A percentile compares a stretch with the other conserved stretches of the same genome.
Evolutionary conservation across 768 basidiomycete genomes (phyloP).

Genomic region (Russula earlei): DNA sequence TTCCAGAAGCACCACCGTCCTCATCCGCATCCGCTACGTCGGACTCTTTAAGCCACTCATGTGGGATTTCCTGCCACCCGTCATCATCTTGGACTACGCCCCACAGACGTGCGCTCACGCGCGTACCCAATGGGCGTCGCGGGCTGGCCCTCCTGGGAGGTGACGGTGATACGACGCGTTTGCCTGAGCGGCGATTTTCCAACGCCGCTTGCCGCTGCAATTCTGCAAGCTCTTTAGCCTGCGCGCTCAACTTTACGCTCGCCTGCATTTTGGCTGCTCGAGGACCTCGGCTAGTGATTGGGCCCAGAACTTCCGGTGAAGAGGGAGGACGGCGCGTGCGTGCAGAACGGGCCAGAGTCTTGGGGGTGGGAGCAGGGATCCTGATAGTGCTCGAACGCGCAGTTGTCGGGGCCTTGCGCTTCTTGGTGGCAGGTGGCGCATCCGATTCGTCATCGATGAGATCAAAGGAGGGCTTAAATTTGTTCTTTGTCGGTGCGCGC

Average conservation of each 20-base stretch:
- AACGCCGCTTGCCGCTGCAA: constrained; percentile 43
- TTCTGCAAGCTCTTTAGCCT: constrained; percentile 59
- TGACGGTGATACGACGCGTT: constrained; percentile 9
- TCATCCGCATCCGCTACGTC: constrained; percentile 10
- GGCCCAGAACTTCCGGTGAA: constrained; percentile 1
- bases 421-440: constrained; percentile 18
- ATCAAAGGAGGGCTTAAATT: constrained; percentile 23
- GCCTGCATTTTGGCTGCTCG: constrained; percentile 66
- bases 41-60: constrained; percentile 51
- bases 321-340: constrained; percentile 2
- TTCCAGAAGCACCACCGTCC: constrained; percentile 13
- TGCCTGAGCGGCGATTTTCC: constrained; percentile 18
- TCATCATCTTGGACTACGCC: constrained; percentile 35
- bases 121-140: constrained; percentile 41
- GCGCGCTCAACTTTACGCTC: constrained; percentile 56
- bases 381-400: constrained; percentile 9
- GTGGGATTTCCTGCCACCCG: constrained; percentile 73
- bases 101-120: constrained; percentile 57
- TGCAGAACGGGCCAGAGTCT: constrained; percentile 8
- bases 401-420: constrained; percentile 19
- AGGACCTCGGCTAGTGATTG: constrained; percentile 34
- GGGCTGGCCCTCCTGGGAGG: constrained; percentile 18
- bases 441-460: constrained; percentile 22
- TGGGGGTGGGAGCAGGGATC: neutral
- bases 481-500: constrained; percentile 22